phyloP scores from a whole-genome alignment of 768 basidiomycete species.

The Lepiota brunneoincarnata region DNA sequence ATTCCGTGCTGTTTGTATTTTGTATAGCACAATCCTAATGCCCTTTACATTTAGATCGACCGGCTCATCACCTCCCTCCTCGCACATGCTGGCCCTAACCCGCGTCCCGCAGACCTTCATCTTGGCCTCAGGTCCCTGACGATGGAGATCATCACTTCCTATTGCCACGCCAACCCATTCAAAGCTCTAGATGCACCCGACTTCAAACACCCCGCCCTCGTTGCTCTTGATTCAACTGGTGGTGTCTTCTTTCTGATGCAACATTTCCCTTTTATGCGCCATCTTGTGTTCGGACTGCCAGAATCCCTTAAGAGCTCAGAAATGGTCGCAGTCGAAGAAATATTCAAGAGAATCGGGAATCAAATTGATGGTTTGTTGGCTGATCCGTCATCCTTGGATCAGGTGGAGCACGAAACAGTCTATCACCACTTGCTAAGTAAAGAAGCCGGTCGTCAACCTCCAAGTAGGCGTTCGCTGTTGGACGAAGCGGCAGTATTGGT shows the following conservation, averaged over 20 bases:
- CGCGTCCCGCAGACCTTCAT: conserved; percentile 18
- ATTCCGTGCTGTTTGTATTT: neutral
- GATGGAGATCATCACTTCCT: conserved; percentile 29
- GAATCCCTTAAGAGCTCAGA: conserved; percentile 17
- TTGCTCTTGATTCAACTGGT: conserved; percentile 17
- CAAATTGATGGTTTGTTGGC: conserved; percentile 25
- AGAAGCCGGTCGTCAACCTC: neutral
- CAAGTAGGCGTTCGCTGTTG: neutral
- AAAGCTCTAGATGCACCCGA: conserved; percentile 20
- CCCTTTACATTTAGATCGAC: conserved; percentile 20
- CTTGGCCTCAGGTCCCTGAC: conserved; percentile 24
- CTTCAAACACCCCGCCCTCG: conserved; percentile 24
- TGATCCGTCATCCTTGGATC: conserved; percentile 21
- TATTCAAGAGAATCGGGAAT: conserved; percentile 13
- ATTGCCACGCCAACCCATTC: conserved; percentile 28
- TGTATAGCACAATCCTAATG: neutral
- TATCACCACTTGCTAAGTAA: conserved; percentile 27
- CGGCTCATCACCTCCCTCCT: conserved; percentile 17
- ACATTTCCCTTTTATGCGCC: conserved; percentile 21
- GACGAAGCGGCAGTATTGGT: conserved; percentile 2
- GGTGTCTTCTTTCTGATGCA: conserved; percentile 13
- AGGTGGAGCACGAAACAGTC: conserved; percentile 32
- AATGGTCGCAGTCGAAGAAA: conserved; percentile 15
- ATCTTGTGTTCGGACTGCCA: conserved; percentile 16
- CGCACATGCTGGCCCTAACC: neutral